These are phyloP conservation scores for Capsella rubella DNA, from an alignment of 441 rosid genomes.

Conservation along the genomic window DNA sequence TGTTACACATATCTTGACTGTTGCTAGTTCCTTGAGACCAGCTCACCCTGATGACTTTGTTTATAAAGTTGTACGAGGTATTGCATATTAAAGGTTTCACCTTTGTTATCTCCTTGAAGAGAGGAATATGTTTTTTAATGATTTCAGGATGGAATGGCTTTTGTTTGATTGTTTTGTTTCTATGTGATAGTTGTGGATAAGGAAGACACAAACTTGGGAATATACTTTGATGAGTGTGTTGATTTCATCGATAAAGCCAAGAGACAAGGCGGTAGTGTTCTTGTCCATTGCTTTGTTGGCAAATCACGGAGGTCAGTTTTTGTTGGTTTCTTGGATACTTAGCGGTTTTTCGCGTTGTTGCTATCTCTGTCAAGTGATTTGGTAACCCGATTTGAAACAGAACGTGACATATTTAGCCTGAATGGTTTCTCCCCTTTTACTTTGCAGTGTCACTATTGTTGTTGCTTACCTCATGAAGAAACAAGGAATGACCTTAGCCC, in stretches of 20 bases:
- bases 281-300: constrained; percentile 91
- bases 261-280: constrained; percentile 66
- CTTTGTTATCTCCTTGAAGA: neutral
- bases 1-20: constrained; percentile 64
- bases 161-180: constrained; percentile 4
- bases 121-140: neutral
- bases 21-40: constrained; percentile 60
- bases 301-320: constrained; percentile 77
- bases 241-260: constrained; percentile 83
- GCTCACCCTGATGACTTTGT: constrained; percentile 58
- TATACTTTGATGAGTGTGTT: constrained; percentile 74
- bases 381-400: neutral
- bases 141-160: neutral
- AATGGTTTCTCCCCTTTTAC: neutral
- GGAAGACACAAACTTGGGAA: constrained; percentile 66
- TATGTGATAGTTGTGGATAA: constrained; percentile 68
- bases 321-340: neutral
- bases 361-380: neutral
- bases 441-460: constrained; percentile 70
- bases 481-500: constrained; percentile 60
- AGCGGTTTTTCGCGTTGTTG: neutral
- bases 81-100: neutral
- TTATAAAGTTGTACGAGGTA: constrained; percentile 63
- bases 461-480: constrained; percentile 83
- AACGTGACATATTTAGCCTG: neutral